Evolutionary conservation across 768 basidiomycete genomes (phyloP), one percentile per base, ranked within the genome.

Genomic region (Pulveroboletus frians): DNA sequence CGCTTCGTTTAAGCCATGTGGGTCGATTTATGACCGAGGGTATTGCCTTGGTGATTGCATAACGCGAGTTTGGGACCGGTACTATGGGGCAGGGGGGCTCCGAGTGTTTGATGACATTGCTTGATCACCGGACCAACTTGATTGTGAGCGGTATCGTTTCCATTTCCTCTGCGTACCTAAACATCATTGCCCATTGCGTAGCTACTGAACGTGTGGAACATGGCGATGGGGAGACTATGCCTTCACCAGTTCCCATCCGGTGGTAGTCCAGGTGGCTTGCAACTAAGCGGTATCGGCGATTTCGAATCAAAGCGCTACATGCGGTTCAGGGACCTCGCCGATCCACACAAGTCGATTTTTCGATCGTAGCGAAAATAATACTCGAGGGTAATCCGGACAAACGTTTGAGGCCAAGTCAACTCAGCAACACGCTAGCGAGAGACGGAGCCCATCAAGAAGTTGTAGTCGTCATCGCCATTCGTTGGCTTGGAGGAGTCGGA

Each of bases 361-460:
- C 3, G 30, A 9, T 30, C 5, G 11, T 30, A 11, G 4, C 13
- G 30, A 30, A 30, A 30, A 2, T 13, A 10, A 30, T 11, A 11
- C 30, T 11, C 9, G 30, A 30, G 3, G 30, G 30, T 13, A 10
- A 30, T 11, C 30, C 30, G 13, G 11, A 30, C 29, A n/a, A n/a
- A 30, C 9, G 13, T 13, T 30, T 30, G 13, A 10, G 30, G 9
- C 30, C 13, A 30, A 30, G 5, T 13, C 9, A 30, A 10, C 30
- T 30, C 13, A 13, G 30, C 30, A 30, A 30, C 9, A 4, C 30
- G 9, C 11, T 30, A 11, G 29, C 29, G 30, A 30, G 43, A 44
- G 60, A 59, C 39, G 62, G 62, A 35, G 58, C 65, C 29, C 63
- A 63, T 15, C 32, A 29, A 10, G n/a, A 8, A 6, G 10, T 1